A percentile compares a stretch with the other conserved stretches of the same genome.
Conservation (phyloP, 805 yeast species). For the Pichia insulana region DNA sequence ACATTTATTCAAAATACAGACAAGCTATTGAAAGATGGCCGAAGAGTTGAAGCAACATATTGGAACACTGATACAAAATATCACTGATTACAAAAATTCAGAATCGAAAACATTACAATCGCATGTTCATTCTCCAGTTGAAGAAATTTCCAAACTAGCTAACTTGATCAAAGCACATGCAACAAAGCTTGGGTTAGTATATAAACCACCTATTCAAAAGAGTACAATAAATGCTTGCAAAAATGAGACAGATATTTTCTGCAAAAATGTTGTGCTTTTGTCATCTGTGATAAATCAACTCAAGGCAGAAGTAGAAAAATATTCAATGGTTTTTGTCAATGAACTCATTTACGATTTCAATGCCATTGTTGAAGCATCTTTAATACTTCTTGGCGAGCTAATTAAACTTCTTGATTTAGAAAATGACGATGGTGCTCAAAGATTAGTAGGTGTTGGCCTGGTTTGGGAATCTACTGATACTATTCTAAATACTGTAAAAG, state of each 20-base stretch:
- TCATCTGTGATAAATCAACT: constrained; percentile 39
- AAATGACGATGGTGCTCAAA: constrained; percentile 21
- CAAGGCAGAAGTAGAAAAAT: constrained; percentile 26
- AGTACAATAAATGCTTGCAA: constrained; percentile 36
- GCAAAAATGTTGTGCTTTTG: constrained; percentile 36
- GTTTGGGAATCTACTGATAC: constrained; percentile 63
- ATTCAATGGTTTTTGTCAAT: constrained; percentile 23
- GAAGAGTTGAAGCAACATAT: constrained; percentile 1
- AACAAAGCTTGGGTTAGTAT: constrained; percentile 67
- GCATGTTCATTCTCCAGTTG: constrained; percentile 35
- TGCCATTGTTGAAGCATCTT: constrained; percentile 12
- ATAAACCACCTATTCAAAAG: constrained; percentile 46
- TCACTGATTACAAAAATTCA: not conserved
- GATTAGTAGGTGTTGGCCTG: constrained; percentile 55
- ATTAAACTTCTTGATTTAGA: constrained; percentile 9
- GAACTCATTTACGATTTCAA: constrained; percentile 24
- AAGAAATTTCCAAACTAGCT: constrained; percentile 51
- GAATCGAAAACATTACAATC: constrained; percentile 14
- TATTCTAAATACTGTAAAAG: constrained; percentile 32
- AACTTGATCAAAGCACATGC: constrained; percentile 62
- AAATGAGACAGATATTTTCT: constrained; percentile 38
- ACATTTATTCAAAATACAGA: too few relatives aligned
- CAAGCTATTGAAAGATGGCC: not conserved
- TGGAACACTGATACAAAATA: not conserved
- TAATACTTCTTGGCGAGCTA: constrained; percentile 16